Conservation (phyloP, 768 basidiomycete species). For the Termitomyces sp. region DNA sequence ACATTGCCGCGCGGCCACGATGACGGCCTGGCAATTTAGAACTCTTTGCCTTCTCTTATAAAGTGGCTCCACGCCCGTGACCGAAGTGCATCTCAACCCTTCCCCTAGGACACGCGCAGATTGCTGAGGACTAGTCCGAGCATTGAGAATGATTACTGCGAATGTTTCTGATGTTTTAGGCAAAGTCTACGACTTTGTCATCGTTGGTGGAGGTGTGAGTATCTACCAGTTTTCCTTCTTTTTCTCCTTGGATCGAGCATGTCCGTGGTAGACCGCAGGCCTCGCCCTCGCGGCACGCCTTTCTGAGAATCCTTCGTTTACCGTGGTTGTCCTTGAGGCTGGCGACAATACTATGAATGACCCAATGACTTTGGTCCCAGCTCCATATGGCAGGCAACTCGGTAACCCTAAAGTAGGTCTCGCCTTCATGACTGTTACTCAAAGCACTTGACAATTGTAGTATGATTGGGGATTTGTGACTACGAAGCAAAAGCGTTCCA, state of each 20-base stretch:
- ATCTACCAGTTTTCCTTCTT: neutral
- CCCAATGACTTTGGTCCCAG: slow-evolving; percentile 28
- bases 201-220: slow-evolving; percentile 23
- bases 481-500: slow-evolving; percentile 21
- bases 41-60: neutral
- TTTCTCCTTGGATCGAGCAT: neutral
- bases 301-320: slow-evolving; percentile 29
- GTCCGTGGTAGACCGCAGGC: slow-evolving; percentile 23
- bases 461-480: slow-evolving; percentile 34
- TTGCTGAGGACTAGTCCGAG: neutral
- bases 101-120: neutral
- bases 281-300: slow-evolving; percentile 38
- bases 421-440: neutral
- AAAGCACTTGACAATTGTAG: slow-evolving; percentile 1
- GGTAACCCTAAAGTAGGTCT: slow-evolving; percentile 22
- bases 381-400: slow-evolving; percentile 23
- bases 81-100: neutral
- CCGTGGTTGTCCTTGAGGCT: slow-evolving; percentile 35
- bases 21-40: neutral
- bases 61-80: neutral
- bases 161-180: slow-evolving; percentile 12
- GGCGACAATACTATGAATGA: slow-evolving; percentile 29
- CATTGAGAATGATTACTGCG: slow-evolving; percentile 5
- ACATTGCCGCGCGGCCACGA: neutral
- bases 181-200: slow-evolving; percentile 26